Conservation (phyloP, 2,329 filamentous ascomycete species). For the Epicoccum sorghinum region DNA sequence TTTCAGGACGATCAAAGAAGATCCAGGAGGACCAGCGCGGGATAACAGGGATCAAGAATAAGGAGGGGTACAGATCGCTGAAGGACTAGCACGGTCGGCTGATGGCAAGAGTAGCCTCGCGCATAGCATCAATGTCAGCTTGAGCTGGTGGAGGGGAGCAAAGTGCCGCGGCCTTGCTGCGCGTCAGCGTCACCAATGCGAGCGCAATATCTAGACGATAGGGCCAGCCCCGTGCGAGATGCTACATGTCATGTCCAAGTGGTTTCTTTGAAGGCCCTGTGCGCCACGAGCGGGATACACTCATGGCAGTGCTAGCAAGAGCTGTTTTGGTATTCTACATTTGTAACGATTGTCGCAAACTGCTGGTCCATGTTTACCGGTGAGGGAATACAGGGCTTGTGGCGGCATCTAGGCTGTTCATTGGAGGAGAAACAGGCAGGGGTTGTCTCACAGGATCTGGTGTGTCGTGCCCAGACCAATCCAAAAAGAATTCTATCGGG, state of each 20-base stretch:
- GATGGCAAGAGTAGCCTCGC: slow-evolving; percentile 10
- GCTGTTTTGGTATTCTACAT: slow-evolving; percentile 13
- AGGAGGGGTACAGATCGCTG: slow-evolving; percentile 20
- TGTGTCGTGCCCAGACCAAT: slow-evolving; percentile 13
- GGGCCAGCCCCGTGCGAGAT: slow-evolving; percentile 6
- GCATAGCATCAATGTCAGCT: slow-evolving; percentile 13
- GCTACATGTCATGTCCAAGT: slow-evolving; percentile 10
- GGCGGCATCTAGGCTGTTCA: slow-evolving; percentile 16
- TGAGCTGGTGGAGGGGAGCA: slow-evolving; percentile 20
- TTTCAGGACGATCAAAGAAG: slow-evolving; percentile 19
- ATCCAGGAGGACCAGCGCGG: slow-evolving; percentile 4
- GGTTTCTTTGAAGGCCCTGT: slow-evolving; percentile 26
- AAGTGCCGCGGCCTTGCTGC: slow-evolving; percentile 15
- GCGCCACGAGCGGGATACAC: slow-evolving; percentile 35
- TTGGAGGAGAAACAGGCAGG: slow-evolving; percentile 30
- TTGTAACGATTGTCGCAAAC: slow-evolving; percentile 15
- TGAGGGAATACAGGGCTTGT: slow-evolving; percentile 22
- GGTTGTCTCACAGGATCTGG: slow-evolving; percentile 10
- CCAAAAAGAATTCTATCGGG: slow-evolving; percentile 8
- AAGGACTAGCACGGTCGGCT: slow-evolving; percentile 23
- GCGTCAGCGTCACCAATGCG: slow-evolving; percentile 1
- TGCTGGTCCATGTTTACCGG: slow-evolving; percentile 28
- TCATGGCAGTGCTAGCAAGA: slow-evolving; percentile 2
- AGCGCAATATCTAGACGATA: neutral
- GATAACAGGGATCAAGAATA: slow-evolving; percentile 22